phyloP scores from a whole-genome alignment of 2,329 filamentous ascomycete species.

The Alternaria sp. region DNA sequence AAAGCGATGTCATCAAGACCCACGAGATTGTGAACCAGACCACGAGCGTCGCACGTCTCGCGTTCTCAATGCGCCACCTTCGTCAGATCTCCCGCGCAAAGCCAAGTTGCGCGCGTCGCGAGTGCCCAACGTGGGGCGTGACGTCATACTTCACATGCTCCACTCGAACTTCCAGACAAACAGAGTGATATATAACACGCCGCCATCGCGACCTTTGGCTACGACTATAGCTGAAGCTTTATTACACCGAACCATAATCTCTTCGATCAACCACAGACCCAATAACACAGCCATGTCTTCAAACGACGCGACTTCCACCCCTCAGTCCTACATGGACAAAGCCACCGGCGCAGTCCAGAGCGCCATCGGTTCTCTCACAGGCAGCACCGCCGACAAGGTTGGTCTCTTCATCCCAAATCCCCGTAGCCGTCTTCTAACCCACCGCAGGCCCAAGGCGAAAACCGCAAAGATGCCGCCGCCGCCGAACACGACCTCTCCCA shows the following conservation, averaged over 20 bases:
- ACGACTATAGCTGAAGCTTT: background rate
- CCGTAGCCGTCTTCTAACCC: constrained; percentile 23
- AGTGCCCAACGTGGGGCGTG: constrained; percentile 7
- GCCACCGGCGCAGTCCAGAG: constrained; percentile 76
- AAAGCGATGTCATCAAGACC: background rate
- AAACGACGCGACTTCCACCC: constrained; percentile 70
- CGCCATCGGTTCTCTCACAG: constrained; percentile 74
- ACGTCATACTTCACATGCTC: constrained; percentile 19
- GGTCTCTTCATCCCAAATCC: background rate
- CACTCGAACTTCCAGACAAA: background rate
- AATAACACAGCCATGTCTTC: constrained; percentile 52
- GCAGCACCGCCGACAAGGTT: constrained; percentile 71
- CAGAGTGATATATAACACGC: constrained; percentile 8
- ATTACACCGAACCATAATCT: background rate
- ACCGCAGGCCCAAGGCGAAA: constrained; percentile 63
- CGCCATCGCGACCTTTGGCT: background rate
- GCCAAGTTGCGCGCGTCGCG: constrained; percentile 3
- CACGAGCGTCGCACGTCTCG: background rate
- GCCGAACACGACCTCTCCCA: constrained; percentile 77
- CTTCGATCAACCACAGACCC: background rate
- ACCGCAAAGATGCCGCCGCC: constrained; percentile 69
- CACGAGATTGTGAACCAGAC: background rate
- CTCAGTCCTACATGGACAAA: constrained; percentile 70
- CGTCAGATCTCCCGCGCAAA: constrained; percentile 10
- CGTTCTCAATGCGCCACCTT: constrained; percentile 5